Evolutionary conservation across 768 basidiomycete genomes (phyloP).

Genomic region (Pilatotrama ljubarskyi): DNA sequence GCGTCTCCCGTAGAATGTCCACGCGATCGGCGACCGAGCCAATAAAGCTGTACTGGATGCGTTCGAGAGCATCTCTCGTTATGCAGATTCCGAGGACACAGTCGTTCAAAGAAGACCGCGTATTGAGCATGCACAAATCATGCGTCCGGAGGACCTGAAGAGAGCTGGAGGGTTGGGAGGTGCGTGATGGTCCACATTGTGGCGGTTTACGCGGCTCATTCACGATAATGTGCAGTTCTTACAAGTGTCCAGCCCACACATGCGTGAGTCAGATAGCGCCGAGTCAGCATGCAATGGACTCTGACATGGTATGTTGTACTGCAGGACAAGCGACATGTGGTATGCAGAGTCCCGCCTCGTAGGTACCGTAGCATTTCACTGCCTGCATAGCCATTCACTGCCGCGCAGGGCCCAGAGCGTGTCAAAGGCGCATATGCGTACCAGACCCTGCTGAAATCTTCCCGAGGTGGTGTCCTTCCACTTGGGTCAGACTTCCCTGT

Average conservation of each 20-base stretch:
- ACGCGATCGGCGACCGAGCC: conserved; percentile 87
- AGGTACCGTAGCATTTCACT: conserved; percentile 12
- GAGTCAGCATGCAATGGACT: not conserved
- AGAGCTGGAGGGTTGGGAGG: conserved; percentile 75
- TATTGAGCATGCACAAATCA: conserved; percentile 92
- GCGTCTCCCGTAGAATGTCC: conserved; percentile 66
- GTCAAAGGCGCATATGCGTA: conserved; percentile 92
- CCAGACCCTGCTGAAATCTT: conserved; percentile 67
- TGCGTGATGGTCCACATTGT: conserved; percentile 34
- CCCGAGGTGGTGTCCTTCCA: conserved; percentile 59
- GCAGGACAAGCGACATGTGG: conserved; percentile 85
- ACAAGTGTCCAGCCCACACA: conserved; percentile 93
- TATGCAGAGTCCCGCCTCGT: conserved; percentile 86
- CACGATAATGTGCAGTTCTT: conserved; percentile 57
- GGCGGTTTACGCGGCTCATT: not conserved
- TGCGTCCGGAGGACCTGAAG: conserved; percentile 67
- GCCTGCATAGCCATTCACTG: not conserved
- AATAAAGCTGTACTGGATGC: conserved; percentile 83
- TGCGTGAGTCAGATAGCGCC: conserved; percentile 54
- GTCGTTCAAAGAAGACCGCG: conserved; percentile 64
- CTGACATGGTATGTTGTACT: not conserved
- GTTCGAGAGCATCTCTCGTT: conserved; percentile 56
- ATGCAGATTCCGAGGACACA: conserved; percentile 21
- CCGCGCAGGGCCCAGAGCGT: conserved; percentile 67
- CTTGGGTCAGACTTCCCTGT: conserved; percentile 95